Percentiles rank a stretch among this genome's conserved stretches.
phyloP scores from a whole-genome alignment of 1,284 basidiomycete species.

The Caloboletus inedulis region DNA sequence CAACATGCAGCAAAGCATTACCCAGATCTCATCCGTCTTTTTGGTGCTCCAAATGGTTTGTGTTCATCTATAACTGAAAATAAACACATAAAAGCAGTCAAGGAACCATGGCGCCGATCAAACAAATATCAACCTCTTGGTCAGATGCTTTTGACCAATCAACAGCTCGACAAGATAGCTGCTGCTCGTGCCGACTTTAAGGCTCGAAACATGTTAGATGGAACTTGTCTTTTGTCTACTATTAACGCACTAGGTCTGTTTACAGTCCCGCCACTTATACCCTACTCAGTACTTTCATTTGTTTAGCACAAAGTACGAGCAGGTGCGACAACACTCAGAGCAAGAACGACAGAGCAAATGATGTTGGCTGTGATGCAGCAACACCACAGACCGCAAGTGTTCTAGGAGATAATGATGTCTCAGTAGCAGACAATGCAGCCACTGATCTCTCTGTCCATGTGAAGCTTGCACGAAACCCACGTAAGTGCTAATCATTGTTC shows the following conservation, averaged over 20 bases:
- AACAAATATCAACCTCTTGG: background rate
- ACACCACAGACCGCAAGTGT: background rate
- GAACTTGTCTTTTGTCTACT: conserved; percentile 1
- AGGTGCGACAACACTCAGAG: background rate
- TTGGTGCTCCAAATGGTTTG: background rate
- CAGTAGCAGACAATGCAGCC: background rate
- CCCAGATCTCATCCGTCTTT: background rate
- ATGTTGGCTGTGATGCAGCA: background rate
- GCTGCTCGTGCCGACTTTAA: conserved; percentile 11
- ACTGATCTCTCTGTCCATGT: background rate
- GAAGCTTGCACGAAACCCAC: background rate
- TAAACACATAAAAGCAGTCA: background rate
- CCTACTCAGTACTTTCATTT: background rate
- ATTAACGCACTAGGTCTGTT: background rate
- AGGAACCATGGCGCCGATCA: background rate
- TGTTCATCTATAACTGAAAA: background rate
- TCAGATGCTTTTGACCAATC: conserved; percentile 3
- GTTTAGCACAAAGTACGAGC: background rate
- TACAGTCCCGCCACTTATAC: background rate
- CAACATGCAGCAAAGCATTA: background rate
- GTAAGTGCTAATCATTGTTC: background rate
- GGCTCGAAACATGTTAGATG: background rate
- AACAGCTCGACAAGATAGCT: conserved; percentile 8
- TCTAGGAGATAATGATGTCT: background rate
- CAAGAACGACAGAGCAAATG: background rate